Base-by-base conservation (phyloP, 805 yeast species). In the Ogataea siamensis region DNA sequence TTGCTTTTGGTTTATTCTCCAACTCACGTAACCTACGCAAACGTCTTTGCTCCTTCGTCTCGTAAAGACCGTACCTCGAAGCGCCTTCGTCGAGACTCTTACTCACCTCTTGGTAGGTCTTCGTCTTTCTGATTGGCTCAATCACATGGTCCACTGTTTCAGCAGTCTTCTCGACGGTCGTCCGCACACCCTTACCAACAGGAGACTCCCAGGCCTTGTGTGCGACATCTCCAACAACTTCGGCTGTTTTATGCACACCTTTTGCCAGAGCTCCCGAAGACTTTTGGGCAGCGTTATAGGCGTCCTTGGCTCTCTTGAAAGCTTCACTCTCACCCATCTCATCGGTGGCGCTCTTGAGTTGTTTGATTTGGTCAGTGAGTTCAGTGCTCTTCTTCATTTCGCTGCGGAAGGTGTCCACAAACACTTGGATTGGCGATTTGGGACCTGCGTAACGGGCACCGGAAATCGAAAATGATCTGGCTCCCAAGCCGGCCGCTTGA, bases 141-240 rank as follows among this genome's bases (percentile, higher is more conserved):
- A 84, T 87, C 40, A 74, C 77, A 62, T 84, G 87, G 54, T 87
- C 93, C n/a, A 91, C 81, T 10, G 73, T 79, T 39, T 86, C 87
- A 2, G 94, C 96, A 3, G 96, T 80, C 36, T 76, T 74, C 42
- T 73, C 74, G n/a, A 87, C 91, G 0, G 88, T 87, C 29, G 78
- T 72, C 55, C 98, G 76, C n/a, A 96, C 89, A 33, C 82, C 83
- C 60, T 82, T 80, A 44, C 95, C 93, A 28, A 91, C 85, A 16
- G 93, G 86, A 1, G 96, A 87, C 45, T 93, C 96, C 99, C 99
- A 93, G 1, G 97, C 96, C 43, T 81, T 83, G 26, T 75, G 70
- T 4, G 96, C 98, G 30, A 80, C 95, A 41, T 75, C 82, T 38
- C 96, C 98, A 23, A 93, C 87, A 26, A 80, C 91, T 53, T 84